Base-by-base conservation (phyloP, 1,284 basidiomycete genomes). In the Papiliotrema fonsecae region DNA sequence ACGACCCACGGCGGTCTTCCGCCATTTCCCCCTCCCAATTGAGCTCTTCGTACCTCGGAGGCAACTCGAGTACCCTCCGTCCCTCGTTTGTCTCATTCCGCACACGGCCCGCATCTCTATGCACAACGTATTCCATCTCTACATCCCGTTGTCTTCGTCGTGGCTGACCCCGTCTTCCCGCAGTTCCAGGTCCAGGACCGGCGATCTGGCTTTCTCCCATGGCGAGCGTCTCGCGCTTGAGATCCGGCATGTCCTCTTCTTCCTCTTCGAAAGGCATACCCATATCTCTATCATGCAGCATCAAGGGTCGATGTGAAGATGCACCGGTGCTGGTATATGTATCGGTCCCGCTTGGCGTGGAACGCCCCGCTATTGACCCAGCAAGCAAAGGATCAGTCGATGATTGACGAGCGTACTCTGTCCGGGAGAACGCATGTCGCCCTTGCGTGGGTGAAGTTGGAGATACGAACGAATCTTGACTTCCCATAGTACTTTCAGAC, bases 41-140 rank as follows among this genome's bases (percentile, higher is more conserved):
- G 35, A 72, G 44, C 50, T 72, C 65, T 22, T 72, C 70, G 50
- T 72, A 72, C 42, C 70, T 52, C 5, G 70, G 70, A 21, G 70
- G 70, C 35, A 72, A 52, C 50, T 72, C 70, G 18, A 67, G 34
- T 6, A 64, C 63, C 19, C 55, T 44, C 7, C 38, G 13, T 6
- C 18, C 44, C 9, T 16, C 26, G 5, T 36, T 18, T 26, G 34
- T 16, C 19, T 24, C 25, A 14, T 6, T 35, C 18, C 11, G 31
- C 6, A 67, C 51, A 13, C 68, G 50, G 2, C 70, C 70, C 1
- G 61, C 69, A 56, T 72, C 70, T 9, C 62, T 54, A 56, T 72
- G 70, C 5, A 72, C 60, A 41, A 70, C 54, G 45, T 63, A 68
- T 26, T 64, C 58, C 41, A 56, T 51, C 39, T 63, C 61, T 18